Conservation (phyloP, 768 basidiomycete genomes). For the Chlorophyllum brunneum region DNA sequence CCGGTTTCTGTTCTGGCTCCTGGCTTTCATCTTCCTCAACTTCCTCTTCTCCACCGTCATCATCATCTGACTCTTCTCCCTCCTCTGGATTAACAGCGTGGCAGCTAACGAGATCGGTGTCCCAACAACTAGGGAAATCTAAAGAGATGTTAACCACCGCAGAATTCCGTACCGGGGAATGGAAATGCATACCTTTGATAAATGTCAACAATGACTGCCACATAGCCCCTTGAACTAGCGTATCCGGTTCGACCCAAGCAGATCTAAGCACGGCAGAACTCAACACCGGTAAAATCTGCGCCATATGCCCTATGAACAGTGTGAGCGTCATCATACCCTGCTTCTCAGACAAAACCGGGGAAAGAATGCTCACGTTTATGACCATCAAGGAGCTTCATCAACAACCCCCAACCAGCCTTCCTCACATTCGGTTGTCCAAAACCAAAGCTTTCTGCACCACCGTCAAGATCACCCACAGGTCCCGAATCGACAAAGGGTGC, state of each 20-base stretch:
- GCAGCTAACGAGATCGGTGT: constrained; percentile 28
- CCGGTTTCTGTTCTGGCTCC: not conserved
- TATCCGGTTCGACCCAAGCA: constrained; percentile 66
- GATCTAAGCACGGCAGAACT: constrained; percentile 62
- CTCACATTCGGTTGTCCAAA: constrained; percentile 68
- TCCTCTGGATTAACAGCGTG: constrained; percentile 30
- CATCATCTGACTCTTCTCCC: too few species aligned
- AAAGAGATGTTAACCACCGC: not conserved
- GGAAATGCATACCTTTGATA: constrained; percentile 54
- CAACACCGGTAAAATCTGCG: constrained; percentile 39
- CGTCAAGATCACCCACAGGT: not conserved
- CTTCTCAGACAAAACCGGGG: not conserved
- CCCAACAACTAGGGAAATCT: constrained; percentile 73
- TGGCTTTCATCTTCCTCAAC: constrained; percentile 29
- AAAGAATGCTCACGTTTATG: constrained; percentile 37
- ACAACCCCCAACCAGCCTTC: constrained; percentile 60
- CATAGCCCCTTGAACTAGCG: constrained; percentile 61
- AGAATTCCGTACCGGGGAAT: not conserved
- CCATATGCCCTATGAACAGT: constrained; percentile 19
- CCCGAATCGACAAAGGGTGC: constrained; percentile 35
- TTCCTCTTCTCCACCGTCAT: constrained; percentile 30
- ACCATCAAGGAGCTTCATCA: constrained; percentile 40
- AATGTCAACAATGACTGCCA: constrained; percentile 70
- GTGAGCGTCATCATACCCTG: not conserved
- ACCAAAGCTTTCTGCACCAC: constrained; percentile 46